Conservation (phyloP, 192 early-diverging fungal genomes). For the Coemansia sp. region DNA sequence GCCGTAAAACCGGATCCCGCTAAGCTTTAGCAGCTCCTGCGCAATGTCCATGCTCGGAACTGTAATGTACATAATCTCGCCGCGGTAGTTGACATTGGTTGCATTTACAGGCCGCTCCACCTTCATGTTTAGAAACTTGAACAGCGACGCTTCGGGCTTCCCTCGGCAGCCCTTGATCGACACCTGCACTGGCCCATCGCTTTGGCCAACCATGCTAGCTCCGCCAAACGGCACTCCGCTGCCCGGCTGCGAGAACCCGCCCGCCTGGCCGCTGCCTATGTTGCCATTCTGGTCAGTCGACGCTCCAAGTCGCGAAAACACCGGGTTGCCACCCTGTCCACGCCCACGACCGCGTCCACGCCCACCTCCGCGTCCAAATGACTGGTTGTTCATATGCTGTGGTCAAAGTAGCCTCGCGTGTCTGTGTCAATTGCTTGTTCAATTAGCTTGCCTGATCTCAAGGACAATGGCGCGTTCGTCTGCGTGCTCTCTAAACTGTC, state of each 20-base stretch:
- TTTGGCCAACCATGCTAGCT: constrained; percentile 21
- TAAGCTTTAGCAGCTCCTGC: constrained; percentile 44
- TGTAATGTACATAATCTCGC: constrained; percentile 46
- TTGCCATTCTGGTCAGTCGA: neutral
- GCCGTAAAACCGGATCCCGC: constrained; percentile 48
- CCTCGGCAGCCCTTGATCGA: constrained; percentile 50
- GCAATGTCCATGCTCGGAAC: constrained; percentile 36
- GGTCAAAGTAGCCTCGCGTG: neutral
- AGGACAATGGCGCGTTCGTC: neutral
- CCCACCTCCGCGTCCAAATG: constrained; percentile 16
- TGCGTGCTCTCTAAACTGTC: neutral
- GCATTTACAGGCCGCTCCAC: constrained; percentile 26
- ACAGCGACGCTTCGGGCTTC: constrained; percentile 35
- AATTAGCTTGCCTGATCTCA: neutral
- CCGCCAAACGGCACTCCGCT: constrained; percentile 27
- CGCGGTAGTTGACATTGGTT: constrained; percentile 31
- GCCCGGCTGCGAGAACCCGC: neutral
- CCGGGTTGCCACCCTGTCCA: constrained; percentile 30
- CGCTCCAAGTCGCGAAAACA: constrained; percentile 34
- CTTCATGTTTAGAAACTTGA: constrained; percentile 43
- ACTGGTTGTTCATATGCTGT: constrained; percentile 2
- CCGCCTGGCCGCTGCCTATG: constrained; percentile 2
- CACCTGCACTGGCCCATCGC: constrained; percentile 32
- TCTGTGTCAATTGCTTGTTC: neutral
- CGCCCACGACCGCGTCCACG: constrained; percentile 41